These are phyloP conservation scores for Sugiyamaella mastotermitis DNA, from an alignment of 805 yeast species.

Conservation along the genomic window DNA sequence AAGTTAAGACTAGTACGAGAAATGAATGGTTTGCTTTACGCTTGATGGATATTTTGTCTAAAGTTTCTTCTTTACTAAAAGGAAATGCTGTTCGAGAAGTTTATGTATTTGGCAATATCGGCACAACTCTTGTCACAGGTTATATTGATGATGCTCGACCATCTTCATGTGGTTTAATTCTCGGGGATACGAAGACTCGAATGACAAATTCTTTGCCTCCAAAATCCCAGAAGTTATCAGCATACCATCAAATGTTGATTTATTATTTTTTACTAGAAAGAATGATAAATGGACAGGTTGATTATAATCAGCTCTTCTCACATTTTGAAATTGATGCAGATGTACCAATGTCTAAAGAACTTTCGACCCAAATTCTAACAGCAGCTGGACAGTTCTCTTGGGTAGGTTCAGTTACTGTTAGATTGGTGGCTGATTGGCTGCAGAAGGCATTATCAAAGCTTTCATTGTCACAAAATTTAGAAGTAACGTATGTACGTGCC, in stretches of 20 bases:
- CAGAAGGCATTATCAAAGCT: neutral
- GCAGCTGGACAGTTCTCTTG: too few species aligned
- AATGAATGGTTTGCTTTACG: slow-evolving; percentile 20
- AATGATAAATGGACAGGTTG: slow-evolving; percentile 12
- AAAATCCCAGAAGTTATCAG: slow-evolving; percentile 21
- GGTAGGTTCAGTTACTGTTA: too few species aligned
- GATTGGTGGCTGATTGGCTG: too few species aligned
- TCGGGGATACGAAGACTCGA: slow-evolving; percentile 29
- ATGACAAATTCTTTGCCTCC: slow-evolving; percentile 12
- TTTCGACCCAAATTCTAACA: neutral
- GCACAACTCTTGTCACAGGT: slow-evolving; percentile 22
- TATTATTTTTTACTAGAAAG: slow-evolving; percentile 22
- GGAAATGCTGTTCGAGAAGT: slow-evolving; percentile 22
- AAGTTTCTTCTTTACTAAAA: slow-evolving; percentile 8
- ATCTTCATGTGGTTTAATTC: slow-evolving; percentile 1
- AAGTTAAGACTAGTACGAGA: neutral
- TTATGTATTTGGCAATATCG: slow-evolving; percentile 23
- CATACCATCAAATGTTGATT: slow-evolving; percentile 29
- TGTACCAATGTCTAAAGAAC: slow-evolving; percentile 3
- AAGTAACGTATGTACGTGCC: neutral
- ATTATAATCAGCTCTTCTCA: slow-evolving; percentile 10
- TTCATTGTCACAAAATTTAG: neutral
- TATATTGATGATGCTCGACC: slow-evolving; percentile 22
- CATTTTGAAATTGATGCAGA: slow-evolving; percentile 8
- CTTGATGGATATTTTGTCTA: slow-evolving; percentile 12